Conservation (phyloP, 2,329 filamentous ascomycete species). For the Fusarium oxysporum region DNA sequence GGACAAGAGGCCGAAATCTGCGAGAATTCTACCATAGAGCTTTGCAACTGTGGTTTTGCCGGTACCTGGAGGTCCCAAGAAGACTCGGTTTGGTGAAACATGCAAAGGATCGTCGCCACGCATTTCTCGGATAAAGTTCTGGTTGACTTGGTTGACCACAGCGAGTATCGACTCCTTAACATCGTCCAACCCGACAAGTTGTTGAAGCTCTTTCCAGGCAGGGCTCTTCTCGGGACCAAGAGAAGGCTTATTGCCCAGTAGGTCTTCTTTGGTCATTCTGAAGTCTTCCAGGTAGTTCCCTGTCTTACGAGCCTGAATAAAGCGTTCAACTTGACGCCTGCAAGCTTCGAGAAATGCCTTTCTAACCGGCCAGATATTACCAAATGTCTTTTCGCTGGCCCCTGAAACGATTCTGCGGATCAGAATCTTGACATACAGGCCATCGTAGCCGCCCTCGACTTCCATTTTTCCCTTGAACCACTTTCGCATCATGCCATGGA, state of each 20-base stretch:
- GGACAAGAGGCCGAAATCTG: constrained; percentile 70
- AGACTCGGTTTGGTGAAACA: constrained; percentile 74
- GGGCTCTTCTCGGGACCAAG: constrained; percentile 61
- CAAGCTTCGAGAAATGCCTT: constrained; percentile 62
- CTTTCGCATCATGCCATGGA: constrained; percentile 64
- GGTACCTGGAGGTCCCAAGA: constrained; percentile 77
- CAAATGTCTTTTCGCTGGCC: constrained; percentile 73
- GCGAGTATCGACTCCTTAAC: constrained; percentile 66
- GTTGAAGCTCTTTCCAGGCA: constrained; percentile 69
- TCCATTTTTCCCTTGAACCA: constrained; percentile 68
- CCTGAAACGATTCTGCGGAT: constrained; percentile 69
- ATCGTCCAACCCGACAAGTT: constrained; percentile 66
- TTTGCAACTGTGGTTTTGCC: constrained; percentile 81
- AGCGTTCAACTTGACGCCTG: constrained; percentile 69
- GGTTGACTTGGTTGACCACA: constrained; percentile 64
- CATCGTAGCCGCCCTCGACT: constrained; percentile 67
- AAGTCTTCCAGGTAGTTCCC: constrained; percentile 44
- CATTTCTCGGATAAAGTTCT: constrained; percentile 74
- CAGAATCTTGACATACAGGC: constrained; percentile 72
- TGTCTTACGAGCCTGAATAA: constrained; percentile 54
- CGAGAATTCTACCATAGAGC: constrained; percentile 75
- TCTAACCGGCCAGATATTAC: constrained; percentile 75
- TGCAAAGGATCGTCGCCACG: constrained; percentile 67
- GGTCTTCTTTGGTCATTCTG: constrained; percentile 68
- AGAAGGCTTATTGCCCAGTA: constrained; percentile 75